These are phyloP conservation scores for Sporothrix humicola DNA, from an alignment of 2,329 filamentous ascomycete species.

Conservation along the genomic window DNA sequence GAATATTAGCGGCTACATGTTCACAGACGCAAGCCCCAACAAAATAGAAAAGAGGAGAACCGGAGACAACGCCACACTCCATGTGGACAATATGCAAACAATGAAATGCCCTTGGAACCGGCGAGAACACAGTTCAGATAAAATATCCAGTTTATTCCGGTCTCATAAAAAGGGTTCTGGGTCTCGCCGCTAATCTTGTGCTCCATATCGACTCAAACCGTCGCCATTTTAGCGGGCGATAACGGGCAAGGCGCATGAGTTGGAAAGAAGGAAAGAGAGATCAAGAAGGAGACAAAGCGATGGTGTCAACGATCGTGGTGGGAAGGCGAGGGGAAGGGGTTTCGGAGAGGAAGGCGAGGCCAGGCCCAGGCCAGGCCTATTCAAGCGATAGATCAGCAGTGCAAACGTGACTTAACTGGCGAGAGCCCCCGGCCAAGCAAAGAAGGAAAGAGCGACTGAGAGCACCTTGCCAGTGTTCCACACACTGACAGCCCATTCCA, in stretches of 20 bases:
- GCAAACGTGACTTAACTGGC: constrained; percentile 1
- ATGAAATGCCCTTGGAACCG: neutral
- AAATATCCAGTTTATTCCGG: neutral
- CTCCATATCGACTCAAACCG: constrained; percentile 25
- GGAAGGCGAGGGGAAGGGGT: constrained; percentile 6
- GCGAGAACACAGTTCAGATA: neutral
- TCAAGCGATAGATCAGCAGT: constrained; percentile 26
- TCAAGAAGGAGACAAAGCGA: neutral
- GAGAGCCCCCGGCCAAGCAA: neutral
- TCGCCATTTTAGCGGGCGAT: constrained; percentile 22
- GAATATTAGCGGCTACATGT: neutral
- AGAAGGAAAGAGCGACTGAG: neutral
- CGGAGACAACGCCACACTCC: neutral
- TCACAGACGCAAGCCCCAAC: constrained; percentile 18
- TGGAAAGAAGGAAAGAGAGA: neutral
- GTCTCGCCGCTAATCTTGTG: constrained; percentile 14
- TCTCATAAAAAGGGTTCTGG: neutral
- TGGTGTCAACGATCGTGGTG: constrained; percentile 9
- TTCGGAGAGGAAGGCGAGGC: constrained; percentile 11
- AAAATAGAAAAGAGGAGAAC: neutral
- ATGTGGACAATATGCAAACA: constrained; percentile 14
- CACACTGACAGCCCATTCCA: constrained; percentile 24
- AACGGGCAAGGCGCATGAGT: constrained; percentile 22
- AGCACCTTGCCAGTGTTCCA: constrained; percentile 1
- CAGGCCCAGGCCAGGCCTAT: constrained; percentile 19